These are phyloP conservation scores for Nelumbo lutea DNA, from an alignment of 164 flowering plant genomes.

Conservation along the genomic window DNA sequence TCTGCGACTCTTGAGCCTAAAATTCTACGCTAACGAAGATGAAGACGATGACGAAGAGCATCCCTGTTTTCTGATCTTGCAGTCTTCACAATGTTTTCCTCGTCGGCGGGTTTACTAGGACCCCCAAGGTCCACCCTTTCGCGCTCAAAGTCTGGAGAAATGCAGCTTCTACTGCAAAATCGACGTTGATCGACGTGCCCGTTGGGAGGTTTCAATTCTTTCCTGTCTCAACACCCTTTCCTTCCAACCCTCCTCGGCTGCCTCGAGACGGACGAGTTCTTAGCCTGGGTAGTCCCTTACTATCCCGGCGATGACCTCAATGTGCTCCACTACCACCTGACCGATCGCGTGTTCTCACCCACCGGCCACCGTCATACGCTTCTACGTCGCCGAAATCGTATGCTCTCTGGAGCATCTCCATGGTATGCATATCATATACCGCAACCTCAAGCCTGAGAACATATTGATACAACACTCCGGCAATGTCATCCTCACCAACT, in stretches of 20 bases:
- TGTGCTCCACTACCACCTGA: slow-evolving; percentile 50
- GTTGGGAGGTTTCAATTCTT: slow-evolving; percentile 54
- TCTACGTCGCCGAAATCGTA: slow-evolving; percentile 55
- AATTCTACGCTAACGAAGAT: too few species aligned
- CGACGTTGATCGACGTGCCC: slow-evolving; percentile 60
- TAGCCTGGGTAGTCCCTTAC: slow-evolving; percentile 59
- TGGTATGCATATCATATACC: slow-evolving; percentile 44
- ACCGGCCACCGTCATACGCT: slow-evolving; percentile 45
- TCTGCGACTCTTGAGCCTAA: too few species aligned
- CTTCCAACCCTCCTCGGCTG: slow-evolving; percentile 46
- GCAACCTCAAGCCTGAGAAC: slow-evolving; percentile 71
- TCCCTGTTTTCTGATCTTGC: too few species aligned
- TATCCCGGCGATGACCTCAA: slow-evolving; percentile 71
- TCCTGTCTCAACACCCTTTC: slow-evolving; percentile 39
- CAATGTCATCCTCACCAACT: slow-evolving; percentile 68
- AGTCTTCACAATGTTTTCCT: too few species aligned
- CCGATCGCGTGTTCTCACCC: slow-evolving; percentile 54
- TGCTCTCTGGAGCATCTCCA: slow-evolving; percentile 57
- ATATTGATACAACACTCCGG: slow-evolving; percentile 54
- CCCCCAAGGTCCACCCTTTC: too few species aligned
- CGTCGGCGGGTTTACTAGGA: too few species aligned
- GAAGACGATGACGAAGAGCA: too few species aligned
- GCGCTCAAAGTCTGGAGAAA: too few species aligned
- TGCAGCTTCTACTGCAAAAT: slow-evolving; percentile 18
- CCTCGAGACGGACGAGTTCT: slow-evolving; percentile 30